Base-by-base conservation (phyloP, 2,329 filamentous ascomycete genomes). In the Trichoderma koningiopsis region DNA sequence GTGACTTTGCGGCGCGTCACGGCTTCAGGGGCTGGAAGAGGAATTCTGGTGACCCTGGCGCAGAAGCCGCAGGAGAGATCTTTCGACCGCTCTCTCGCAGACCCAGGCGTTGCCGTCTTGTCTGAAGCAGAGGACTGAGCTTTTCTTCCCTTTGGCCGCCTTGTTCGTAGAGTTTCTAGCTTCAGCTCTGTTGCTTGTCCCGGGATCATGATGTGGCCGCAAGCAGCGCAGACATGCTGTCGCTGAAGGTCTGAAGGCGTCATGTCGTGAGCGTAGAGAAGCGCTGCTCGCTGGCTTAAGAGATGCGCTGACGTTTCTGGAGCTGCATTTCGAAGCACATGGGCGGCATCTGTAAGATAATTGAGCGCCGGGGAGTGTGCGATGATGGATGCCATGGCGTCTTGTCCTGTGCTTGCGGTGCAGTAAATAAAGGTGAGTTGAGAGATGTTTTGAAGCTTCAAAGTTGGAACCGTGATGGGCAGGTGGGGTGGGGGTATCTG, bases 241-340 rank as follows among this genome's bases (percentile, higher is more conserved):
- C 81, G 81, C 71, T 88, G 84, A n/a, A 80, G 74, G 22, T 87
- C 84, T 11, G 83, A 78, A 61, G 79, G 76, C 8, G 79, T 72
- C 7, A 86, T 72, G 55, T 82, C 80, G 72, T 85, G 80, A 62
- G 83, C 79, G 57, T 83, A 81, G 73, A 88, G 80, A 16, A 89
- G 76, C 11, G 81, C 77, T 71, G 83, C 83, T 68, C 85, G 83
- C 68, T 82, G 81, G 73, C 80, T 82, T 86, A 90, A 87, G 49
- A 91, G 79, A 75, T 87, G 84, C 14, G 87, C 86, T 16, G 89
- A 89, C 1, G 83, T 86, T 71, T 86, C 82, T 1, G 88, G 88
- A 0, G 87, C 83, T 2, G 82, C 77, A 13, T 78, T 76, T 3
- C 83, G 80, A 19, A 91, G 80, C 11, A 89, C 77, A 78, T 91